Percentiles rank a stretch among this genome's conserved stretches.
These are phyloP conservation scores for Sutorius eximius DNA, from an alignment of 1,284 basidiomycete genomes.

Conservation along the genomic window DNA sequence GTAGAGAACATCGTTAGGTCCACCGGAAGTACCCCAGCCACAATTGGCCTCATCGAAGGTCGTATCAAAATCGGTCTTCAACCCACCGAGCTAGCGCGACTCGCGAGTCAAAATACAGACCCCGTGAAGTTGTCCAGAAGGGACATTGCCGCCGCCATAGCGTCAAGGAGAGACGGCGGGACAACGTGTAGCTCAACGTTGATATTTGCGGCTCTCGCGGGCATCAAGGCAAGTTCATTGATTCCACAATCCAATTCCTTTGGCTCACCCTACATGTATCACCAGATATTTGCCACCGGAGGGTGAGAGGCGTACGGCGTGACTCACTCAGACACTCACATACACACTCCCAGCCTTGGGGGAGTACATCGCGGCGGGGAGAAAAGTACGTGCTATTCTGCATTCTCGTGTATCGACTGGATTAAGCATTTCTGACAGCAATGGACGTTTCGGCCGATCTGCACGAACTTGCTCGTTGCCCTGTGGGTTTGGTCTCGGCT, in stretches of 20 bases:
- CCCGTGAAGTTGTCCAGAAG: constrained; percentile 83
- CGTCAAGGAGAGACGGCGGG: constrained; percentile 74
- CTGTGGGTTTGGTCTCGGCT: constrained; percentile 89
- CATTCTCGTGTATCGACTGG: not conserved
- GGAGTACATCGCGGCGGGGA: constrained; percentile 95
- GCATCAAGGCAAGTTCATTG: constrained; percentile 65
- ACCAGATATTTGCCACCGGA: constrained; percentile 77
- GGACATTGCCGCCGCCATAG: constrained; percentile 81
- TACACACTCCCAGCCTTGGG: constrained; percentile 55
- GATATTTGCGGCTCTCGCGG: constrained; percentile 77
- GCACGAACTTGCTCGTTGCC: constrained; percentile 78
- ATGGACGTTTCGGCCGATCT: constrained; percentile 97
- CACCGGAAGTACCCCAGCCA: constrained; percentile 83
- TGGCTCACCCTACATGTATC: constrained; percentile 1
- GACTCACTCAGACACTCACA: constrained; percentile 12
- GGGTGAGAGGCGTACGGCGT: constrained; percentile 48
- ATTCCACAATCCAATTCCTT: not conserved
- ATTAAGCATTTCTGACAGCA: constrained; percentile 46
- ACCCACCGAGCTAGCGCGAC: constrained; percentile 61
- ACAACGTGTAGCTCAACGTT: constrained; percentile 91
- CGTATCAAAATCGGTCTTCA: constrained; percentile 85
- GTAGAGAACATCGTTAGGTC: constrained; percentile 80
- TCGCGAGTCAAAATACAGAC: constrained; percentile 60
- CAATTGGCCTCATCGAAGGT: constrained; percentile 85
- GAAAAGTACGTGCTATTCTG: constrained; percentile 54